phyloP scores from a whole-genome alignment of 345 rosid species.

The Gossypium australe region DNA sequence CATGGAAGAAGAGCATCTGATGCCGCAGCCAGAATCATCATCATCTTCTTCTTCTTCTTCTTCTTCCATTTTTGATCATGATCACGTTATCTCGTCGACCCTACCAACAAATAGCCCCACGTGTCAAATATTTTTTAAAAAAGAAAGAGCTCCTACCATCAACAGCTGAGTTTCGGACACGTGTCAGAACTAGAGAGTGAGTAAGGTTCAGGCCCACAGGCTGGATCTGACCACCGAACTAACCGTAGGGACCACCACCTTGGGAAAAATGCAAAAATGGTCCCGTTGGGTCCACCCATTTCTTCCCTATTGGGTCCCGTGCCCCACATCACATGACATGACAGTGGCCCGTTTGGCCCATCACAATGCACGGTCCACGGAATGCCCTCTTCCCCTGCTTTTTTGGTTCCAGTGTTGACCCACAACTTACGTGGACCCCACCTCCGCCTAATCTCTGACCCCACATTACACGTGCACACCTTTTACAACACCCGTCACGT shows the following conservation, averaged over 20 bases:
- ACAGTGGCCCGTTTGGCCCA: constrained; percentile 16
- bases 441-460: constrained; percentile 27
- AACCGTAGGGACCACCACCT: constrained; percentile 41
- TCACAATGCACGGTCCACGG: constrained; percentile 31
- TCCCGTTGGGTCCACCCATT: constrained; percentile 13
- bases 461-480: constrained; percentile 60
- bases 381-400: constrained; percentile 3
- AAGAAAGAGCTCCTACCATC: background rate
- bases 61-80: background rate
- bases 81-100: background rate
- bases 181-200: constrained; percentile 15
- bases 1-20: background rate
- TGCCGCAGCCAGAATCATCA: background rate
- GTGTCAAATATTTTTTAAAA: constrained; percentile 8
- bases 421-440: constrained; percentile 40
- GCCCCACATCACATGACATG: constrained; percentile 32
- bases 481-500: constrained; percentile 31
- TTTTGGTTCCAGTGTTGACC: constrained; percentile 41
- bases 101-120: constrained; percentile 9
- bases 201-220: constrained; percentile 15
- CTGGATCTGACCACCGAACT: constrained; percentile 43
- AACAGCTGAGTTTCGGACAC: constrained; percentile 17
- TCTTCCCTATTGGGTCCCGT: constrained; percentile 25
- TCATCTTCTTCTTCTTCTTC: too few relatives aligned
- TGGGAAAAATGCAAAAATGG: constrained; percentile 35